phyloP scores from a whole-genome alignment of 73 alveolate genomes.

The Tetrahymena elliotti region DNA sequence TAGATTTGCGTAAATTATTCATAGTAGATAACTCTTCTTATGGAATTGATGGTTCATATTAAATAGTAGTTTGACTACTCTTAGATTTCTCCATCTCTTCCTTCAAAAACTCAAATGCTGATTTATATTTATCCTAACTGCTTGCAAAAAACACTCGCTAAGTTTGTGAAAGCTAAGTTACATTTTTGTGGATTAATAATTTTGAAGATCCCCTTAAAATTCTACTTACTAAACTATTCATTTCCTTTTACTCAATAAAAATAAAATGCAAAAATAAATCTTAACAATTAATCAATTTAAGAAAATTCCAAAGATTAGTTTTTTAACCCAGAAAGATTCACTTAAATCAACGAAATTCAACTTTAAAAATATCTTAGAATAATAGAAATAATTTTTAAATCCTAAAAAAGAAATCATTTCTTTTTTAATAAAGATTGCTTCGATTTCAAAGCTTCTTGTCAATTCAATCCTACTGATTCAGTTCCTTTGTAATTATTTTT shows the following conservation, averaged over 20 bases:
- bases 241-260: not conserved
- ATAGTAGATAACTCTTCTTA: not conserved
- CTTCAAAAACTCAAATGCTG: not conserved
- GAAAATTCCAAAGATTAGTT: no score
- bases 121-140: not conserved
- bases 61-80: not conserved
- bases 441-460: no score
- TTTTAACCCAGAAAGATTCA: no score
- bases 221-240: not conserved
- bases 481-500: no score
- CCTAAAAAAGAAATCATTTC: no score
- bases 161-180: not conserved
- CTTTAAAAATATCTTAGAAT: no score
- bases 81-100: not conserved
- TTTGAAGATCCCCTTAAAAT: not conserved
- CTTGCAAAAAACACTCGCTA: not conserved
- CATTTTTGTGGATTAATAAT: not conserved
- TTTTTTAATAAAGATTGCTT: no score
- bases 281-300: no score
- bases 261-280: not conserved
- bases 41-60: not conserved
- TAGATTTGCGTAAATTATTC: not conserved
- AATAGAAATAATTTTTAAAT: no score
- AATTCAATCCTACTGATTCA: no score
- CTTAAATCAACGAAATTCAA: no score